These are phyloP conservation scores for Cyberlindnera meyerae DNA, from an alignment of 805 yeast species.

Conservation along the genomic window DNA sequence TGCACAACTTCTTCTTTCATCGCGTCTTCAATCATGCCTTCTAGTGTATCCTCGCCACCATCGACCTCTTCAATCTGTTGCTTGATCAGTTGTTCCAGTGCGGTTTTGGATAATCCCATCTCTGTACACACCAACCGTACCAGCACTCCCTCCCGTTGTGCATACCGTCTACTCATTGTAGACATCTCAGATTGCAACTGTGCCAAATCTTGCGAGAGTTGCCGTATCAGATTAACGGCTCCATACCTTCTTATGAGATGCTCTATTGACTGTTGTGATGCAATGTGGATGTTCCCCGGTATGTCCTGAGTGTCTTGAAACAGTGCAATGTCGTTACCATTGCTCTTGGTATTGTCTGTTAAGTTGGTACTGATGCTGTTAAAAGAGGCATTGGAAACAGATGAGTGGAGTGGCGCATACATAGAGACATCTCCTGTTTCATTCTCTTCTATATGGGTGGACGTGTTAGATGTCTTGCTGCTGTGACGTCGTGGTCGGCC, in stretches of 20 bases:
- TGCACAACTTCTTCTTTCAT: conserved; percentile 20
- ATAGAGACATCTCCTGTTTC: conserved; percentile 1
- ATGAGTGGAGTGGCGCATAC: conserved; percentile 17
- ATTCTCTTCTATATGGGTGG: neutral
- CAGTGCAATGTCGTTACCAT: conserved; percentile 10
- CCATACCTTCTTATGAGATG: conserved; percentile 32
- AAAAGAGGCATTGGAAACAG: conserved; percentile 11
- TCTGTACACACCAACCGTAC: conserved; percentile 29
- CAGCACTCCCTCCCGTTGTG: conserved; percentile 32
- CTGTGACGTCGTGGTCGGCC: too few species aligned
- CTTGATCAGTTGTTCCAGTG: conserved; percentile 31
- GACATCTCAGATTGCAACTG: conserved; percentile 42
- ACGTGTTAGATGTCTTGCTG: too few species aligned
- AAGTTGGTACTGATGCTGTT: conserved; percentile 1
- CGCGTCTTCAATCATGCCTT: conserved; percentile 30
- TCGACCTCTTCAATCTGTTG: conserved; percentile 10
- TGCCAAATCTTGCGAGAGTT: conserved; percentile 44
- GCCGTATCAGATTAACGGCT: conserved; percentile 35
- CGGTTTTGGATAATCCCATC: conserved; percentile 33
- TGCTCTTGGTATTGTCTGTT: conserved; percentile 1
- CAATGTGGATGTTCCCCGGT: conserved; percentile 35
- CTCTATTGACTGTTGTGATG: conserved; percentile 26
- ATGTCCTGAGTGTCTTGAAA: conserved; percentile 11
- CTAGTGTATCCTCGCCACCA: conserved; percentile 10
- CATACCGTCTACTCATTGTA: conserved; percentile 30